These are phyloP conservation scores for Triticum timopheevii DNA, from an alignment of 176 grass and related monocot species.

Conservation along the genomic window DNA sequence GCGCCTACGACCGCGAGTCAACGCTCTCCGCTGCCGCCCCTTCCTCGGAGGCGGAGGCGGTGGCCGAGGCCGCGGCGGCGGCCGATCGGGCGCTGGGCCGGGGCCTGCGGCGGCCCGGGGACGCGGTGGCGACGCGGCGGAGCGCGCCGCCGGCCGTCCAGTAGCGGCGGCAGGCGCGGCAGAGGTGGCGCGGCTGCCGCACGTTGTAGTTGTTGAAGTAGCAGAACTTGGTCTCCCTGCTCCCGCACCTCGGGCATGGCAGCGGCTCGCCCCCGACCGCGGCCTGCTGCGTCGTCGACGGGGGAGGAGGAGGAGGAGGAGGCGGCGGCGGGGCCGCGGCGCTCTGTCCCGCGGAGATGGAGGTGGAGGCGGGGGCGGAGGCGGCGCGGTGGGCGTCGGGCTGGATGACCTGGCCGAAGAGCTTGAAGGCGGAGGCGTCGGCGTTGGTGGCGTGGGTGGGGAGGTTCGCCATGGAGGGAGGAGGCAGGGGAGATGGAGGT, in stretches of 20 bases:
- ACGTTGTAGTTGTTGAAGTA: conserved; percentile 99
- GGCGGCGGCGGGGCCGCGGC: neutral
- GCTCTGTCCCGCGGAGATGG: conserved; percentile 2
- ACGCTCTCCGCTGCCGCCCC: conserved; percentile 31
- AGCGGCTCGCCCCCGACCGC: conserved; percentile 35
- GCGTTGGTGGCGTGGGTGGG: neutral
- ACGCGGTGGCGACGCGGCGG: conserved; percentile 70
- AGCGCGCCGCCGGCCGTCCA: conserved; percentile 97
- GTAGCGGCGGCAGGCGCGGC: conserved; percentile 91
- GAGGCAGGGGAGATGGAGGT: neutral
- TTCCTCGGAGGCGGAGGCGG: conserved; percentile 49
- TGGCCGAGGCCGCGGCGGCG: conserved; percentile 46
- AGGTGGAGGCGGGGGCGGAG: neutral
- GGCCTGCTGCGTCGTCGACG: neutral
- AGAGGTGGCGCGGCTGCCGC: conserved; percentile 95
- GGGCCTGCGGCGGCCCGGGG: conserved; percentile 54
- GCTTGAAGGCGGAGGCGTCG: conserved; percentile 71
- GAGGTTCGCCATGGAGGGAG: conserved; percentile 38
- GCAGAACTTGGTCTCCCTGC: conserved; percentile 99
- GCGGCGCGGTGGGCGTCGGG: conserved; percentile 12
- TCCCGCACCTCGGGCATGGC: conserved; percentile 83
- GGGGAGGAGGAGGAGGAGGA: neutral
- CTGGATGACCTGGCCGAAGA: conserved; percentile 88
- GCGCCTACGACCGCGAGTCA: conserved; percentile 33
- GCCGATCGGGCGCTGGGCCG: conserved; percentile 62